phyloP scores from a whole-genome alignment of 2,329 filamentous ascomycete genomes.

The Aspergillus persii region DNA sequence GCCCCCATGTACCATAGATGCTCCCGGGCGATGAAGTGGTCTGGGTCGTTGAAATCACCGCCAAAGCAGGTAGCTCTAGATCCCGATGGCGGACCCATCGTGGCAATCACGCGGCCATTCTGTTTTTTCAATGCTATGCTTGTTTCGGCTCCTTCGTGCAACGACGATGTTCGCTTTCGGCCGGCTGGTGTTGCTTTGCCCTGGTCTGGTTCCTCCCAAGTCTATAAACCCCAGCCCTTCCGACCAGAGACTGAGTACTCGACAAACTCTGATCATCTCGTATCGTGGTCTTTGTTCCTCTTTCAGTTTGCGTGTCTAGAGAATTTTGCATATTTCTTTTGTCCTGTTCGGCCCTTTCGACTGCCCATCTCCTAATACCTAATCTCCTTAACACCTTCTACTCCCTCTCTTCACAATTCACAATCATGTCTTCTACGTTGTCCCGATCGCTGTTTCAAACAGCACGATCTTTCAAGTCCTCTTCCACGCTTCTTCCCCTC shows the following conservation, averaged over 20 bases:
- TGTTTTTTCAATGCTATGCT: constrained; percentile 17
- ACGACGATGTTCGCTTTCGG: constrained; percentile 17
- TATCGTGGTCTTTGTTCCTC: neutral
- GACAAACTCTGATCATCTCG: neutral
- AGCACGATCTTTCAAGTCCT: constrained; percentile 11
- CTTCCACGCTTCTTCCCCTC: constrained; percentile 7
- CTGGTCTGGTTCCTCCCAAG: constrained; percentile 1
- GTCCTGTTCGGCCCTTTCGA: neutral
- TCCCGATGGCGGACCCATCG: constrained; percentile 13
- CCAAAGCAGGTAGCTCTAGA: constrained; percentile 25
- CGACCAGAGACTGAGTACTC: neutral
- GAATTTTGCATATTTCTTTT: neutral
- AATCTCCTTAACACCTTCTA: constrained; percentile 3
- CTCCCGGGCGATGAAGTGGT: constrained; percentile 16
- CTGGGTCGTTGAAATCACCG: constrained; percentile 27
- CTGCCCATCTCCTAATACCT: constrained; percentile 1
- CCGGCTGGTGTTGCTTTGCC: constrained; percentile 8
- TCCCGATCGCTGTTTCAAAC: constrained; percentile 14
- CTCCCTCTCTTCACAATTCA: constrained; percentile 1
- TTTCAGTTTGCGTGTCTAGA: neutral
- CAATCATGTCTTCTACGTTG: constrained; percentile 17
- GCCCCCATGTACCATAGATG: constrained; percentile 22
- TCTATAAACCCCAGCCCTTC: constrained; percentile 23
- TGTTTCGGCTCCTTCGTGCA: constrained; percentile 11
- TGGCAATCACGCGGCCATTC: constrained; percentile 25